phyloP scores from a whole-genome alignment of 192 early-diverging fungal species.

The Coemansia aciculifera region DNA sequence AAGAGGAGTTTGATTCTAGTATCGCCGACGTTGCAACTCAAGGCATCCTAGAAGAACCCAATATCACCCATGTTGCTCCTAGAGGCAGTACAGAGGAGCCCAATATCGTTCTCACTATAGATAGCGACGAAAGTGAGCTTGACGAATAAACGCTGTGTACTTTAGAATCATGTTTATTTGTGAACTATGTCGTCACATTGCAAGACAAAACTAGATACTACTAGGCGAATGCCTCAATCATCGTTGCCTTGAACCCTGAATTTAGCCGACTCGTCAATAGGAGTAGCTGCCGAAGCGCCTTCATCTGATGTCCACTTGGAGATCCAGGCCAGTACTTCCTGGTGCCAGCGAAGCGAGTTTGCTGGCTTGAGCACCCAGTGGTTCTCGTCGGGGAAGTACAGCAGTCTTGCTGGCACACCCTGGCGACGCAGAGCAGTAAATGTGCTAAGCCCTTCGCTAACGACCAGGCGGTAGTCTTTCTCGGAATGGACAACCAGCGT shows the following conservation, averaged over 20 bases:
- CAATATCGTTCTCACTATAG: neutral
- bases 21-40: neutral
- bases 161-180: neutral
- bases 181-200: too few relatives aligned
- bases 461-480: slow-evolving; percentile 67
- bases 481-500: slow-evolving; percentile 77
- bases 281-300: neutral
- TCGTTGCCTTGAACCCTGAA: slow-evolving; percentile 1
- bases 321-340: slow-evolving; percentile 70
- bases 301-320: slow-evolving; percentile 27
- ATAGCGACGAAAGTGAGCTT: neutral
- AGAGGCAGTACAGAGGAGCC: neutral
- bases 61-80: neutral
- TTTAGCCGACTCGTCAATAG: neutral
- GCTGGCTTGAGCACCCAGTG: slow-evolving; percentile 75
- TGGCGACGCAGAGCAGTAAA: slow-evolving; percentile 79
- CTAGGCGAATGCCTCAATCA: neutral
- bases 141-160: neutral
- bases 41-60: neutral
- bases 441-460: slow-evolving; percentile 68
- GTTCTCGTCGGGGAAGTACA: slow-evolving; percentile 82
- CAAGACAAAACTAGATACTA: neutral
- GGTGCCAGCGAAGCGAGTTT: slow-evolving; percentile 73
- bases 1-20: neutral
- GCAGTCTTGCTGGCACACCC: slow-evolving; percentile 63